Percentiles rank a stretch among this genome's conserved stretches.
phyloP scores from a whole-genome alignment of 257 asterid genomes.

The Lycium ferocissimum region DNA sequence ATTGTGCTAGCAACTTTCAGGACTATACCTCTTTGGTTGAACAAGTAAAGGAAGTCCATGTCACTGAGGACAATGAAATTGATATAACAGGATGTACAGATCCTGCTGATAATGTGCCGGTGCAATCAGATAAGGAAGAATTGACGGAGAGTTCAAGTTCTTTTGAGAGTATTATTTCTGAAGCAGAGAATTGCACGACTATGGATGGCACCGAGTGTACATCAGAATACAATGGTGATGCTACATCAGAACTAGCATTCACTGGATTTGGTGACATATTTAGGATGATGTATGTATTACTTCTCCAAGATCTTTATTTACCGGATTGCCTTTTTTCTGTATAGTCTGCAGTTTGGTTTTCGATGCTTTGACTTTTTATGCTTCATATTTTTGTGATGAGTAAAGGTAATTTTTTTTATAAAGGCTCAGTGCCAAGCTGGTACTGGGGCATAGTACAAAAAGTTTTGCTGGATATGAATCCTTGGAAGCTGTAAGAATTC shows the following conservation, averaged over 20 bases:
- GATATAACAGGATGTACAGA: slow-evolving; percentile 27
- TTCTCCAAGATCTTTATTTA: not conserved
- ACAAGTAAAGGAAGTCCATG: slow-evolving; percentile 21
- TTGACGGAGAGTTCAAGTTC: slow-evolving; percentile 36
- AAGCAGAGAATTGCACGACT: slow-evolving; percentile 8
- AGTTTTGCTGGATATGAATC: not conserved
- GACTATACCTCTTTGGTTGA: slow-evolving; percentile 22
- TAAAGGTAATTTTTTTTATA: not conserved
- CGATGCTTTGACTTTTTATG: not conserved
- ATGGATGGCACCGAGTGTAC: slow-evolving; percentile 19
- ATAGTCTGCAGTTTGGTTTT: not conserved
- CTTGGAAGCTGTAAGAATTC: not conserved
- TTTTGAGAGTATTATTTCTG: slow-evolving; percentile 30
- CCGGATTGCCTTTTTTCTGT: not conserved
- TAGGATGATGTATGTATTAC: slow-evolving; percentile 31
- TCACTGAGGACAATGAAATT: slow-evolving; percentile 25
- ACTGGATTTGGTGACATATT: slow-evolving; percentile 30
- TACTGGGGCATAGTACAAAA: not conserved
- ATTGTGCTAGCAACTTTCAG: slow-evolving; percentile 23
- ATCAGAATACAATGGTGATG: slow-evolving; percentile 20
- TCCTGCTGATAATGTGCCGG: slow-evolving; percentile 18
- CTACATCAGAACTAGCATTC: slow-evolving; percentile 9
- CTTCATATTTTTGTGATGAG: not conserved
- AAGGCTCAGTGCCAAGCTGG: not conserved
- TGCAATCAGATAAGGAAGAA: slow-evolving; percentile 24